These are phyloP conservation scores for Leccinum aurantiacum DNA, from an alignment of 768 basidiomycete species.

Conservation along the genomic window DNA sequence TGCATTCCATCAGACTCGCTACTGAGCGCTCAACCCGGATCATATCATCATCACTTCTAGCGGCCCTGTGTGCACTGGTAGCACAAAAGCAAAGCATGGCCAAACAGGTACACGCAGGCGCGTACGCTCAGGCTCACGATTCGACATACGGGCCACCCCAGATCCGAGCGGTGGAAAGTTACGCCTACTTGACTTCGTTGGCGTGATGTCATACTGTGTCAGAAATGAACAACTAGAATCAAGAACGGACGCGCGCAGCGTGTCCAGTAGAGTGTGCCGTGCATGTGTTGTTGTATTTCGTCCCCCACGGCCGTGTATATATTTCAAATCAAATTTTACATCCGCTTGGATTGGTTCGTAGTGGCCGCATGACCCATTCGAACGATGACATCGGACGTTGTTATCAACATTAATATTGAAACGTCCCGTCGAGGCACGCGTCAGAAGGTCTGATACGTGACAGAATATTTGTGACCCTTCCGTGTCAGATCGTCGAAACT, in stretches of 20 bases:
- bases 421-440: background rate
- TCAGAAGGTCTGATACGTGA: background rate
- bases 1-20: background rate
- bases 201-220: conserved; percentile 12
- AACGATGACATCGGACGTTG: background rate
- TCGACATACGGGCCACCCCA: conserved; percentile 3
- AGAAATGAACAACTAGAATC: background rate
- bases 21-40: background rate
- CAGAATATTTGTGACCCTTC: background rate
- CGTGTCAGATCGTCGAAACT: background rate
- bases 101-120: conserved; percentile 9
- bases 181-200: conserved; percentile 23
- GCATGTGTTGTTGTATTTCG: conserved; percentile 15
- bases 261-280: background rate
- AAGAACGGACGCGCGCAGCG: background rate
- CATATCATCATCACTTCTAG: conserved; percentile 38
- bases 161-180: conserved; percentile 13
- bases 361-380: background rate
- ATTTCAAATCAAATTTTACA: background rate
- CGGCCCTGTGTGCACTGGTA: conserved; percentile 79
- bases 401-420: background rate
- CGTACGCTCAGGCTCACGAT: conserved; percentile 14
- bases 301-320: conserved; percentile 6
- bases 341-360: conserved; percentile 8
- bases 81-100: conserved; percentile 27